Base-by-base conservation (phyloP, 129 eudicot species). In the Mikania micrantha region DNA sequence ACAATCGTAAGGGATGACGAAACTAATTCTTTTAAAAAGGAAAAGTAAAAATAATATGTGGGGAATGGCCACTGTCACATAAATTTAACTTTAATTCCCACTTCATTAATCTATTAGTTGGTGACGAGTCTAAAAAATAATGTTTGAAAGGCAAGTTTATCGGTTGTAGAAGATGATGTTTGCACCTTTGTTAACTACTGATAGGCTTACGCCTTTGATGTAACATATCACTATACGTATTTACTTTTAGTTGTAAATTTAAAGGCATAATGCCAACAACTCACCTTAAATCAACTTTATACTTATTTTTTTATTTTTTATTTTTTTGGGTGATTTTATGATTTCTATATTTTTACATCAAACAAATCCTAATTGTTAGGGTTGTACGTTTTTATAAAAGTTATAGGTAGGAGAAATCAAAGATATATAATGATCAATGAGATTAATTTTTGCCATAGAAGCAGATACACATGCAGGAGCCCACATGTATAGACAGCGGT, bases 201-300 rank as follows among this genome's bases (percentile, higher is more conserved):
- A 74, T 74, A 64, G 78, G 72, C 66, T 74, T 53, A 74, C 47
- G 32, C 29, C 69, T 52, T 41, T 53, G 72, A 74, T 64, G 78
- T 74, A 39, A 64, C 5, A 32, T 64, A 32, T 29, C 78, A 64
- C 78, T 53, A 74, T 8, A 38, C 49, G 41, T 68, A 7, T 19
- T 24, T 49, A 19, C 21, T 52, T 35, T 49, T 12, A 15, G 8
- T 60, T 1, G 34, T 17, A 16, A 31, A 15, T 17, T 32, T 60
- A 4, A 60, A 32, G 27, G 28, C 39, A 60, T 16, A 13, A 16
- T 32, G 8, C 8, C 64, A 31, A n/a, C n/a, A n/a, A n/a, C n/a
- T n/a, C n/a, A n/a, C n/a, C n/a, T n/a, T n/a, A n/a, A n/a, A n/a
- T n/a, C n/a, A n/a, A n/a, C n/a, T n/a, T n/a, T n/a, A n/a, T n/a